Evolutionary conservation across 2,329 filamentous ascomycete genomes (phyloP).

Genomic region (Mycosphaerella sp.): DNA sequence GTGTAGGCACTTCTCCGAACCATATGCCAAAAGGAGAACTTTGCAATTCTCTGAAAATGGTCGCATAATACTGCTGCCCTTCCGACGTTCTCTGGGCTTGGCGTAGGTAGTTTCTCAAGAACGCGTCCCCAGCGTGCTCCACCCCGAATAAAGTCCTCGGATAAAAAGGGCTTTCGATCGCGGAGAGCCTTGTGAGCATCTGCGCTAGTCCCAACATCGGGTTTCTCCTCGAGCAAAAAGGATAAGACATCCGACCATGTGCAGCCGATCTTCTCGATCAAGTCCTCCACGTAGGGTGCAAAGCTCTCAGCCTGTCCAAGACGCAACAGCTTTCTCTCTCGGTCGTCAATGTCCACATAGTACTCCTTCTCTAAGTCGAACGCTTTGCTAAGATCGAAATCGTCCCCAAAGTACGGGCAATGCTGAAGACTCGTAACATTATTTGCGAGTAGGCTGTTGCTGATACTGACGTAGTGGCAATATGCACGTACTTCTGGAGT

Average conservation of each 20-base stretch:
- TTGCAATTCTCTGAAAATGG: constrained; percentile 32
- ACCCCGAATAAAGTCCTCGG: constrained; percentile 32
- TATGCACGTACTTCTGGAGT: constrained; percentile 34
- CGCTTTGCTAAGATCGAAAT: constrained; percentile 30
- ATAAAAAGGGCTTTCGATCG: constrained; percentile 21
- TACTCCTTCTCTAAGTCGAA: constrained; percentile 28
- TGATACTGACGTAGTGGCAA: constrained; percentile 39
- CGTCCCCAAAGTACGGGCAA: constrained; percentile 37
- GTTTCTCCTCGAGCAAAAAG: constrained; percentile 35
- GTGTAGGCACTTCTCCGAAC: constrained; percentile 28
- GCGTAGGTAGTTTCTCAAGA: constrained; percentile 28
- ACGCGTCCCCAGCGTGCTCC: constrained; percentile 31
- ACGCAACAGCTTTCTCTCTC: constrained; percentile 31
- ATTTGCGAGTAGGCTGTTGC: constrained; percentile 37
- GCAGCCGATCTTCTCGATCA: constrained; percentile 34
- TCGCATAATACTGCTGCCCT: constrained; percentile 35
- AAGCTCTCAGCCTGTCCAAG: constrained; percentile 35
- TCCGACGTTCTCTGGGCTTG: constrained; percentile 24
- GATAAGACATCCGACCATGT: constrained; percentile 35
- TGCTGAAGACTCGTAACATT: constrained; percentile 39
- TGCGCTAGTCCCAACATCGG: constrained; percentile 18
- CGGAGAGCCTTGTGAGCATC: constrained; percentile 17
- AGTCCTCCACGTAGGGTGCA: constrained; percentile 32
- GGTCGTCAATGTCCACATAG: constrained; percentile 27
- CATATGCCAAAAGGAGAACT: constrained; percentile 40